Evolutionary conservation across 2,329 filamentous ascomycete genomes (phyloP).

Genomic region (Claviceps pusilla): DNA sequence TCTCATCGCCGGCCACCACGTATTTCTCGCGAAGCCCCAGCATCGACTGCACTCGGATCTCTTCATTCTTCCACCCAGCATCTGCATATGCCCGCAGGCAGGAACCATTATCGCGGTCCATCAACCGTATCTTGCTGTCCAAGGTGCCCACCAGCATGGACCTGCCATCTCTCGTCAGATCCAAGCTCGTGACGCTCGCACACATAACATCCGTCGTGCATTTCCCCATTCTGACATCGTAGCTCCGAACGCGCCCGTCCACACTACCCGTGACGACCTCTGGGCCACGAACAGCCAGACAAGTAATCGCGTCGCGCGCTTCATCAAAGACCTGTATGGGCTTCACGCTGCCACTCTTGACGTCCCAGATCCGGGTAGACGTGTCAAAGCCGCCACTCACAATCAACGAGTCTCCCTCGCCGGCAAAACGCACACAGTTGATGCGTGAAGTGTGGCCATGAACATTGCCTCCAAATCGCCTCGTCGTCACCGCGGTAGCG

Average conservation of each 20-base stretch:
- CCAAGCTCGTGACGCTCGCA: slow-evolving; percentile 59
- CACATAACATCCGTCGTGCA: slow-evolving; percentile 57
- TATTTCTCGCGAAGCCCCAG: slow-evolving; percentile 63
- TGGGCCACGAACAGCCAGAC: slow-evolving; percentile 30
- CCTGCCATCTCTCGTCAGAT: slow-evolving; percentile 55
- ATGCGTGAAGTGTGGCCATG: slow-evolving; percentile 57
- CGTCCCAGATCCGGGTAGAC: slow-evolving; percentile 64
- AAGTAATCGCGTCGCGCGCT: slow-evolving; percentile 53
- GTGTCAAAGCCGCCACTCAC: slow-evolving; percentile 62
- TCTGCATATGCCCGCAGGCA: slow-evolving; percentile 58
- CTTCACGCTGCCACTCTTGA: slow-evolving; percentile 35
- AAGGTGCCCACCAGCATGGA: slow-evolving; percentile 60
- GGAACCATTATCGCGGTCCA: slow-evolving; percentile 63
- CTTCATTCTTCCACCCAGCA: slow-evolving; percentile 44
- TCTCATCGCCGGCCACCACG: slow-evolving; percentile 69
- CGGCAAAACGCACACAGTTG: slow-evolving; percentile 66
- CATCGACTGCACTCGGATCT: slow-evolving; percentile 59
- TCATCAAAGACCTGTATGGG: slow-evolving; percentile 61
- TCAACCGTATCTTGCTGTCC: slow-evolving; percentile 62
- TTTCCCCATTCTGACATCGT: slow-evolving; percentile 67
- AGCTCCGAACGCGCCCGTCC: slow-evolving; percentile 66
- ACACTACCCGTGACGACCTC: slow-evolving; percentile 65
- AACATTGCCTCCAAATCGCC: slow-evolving; percentile 50
- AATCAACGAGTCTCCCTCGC: slow-evolving; percentile 58
- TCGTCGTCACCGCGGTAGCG: slow-evolving; percentile 57